Percentiles rank a stretch among this genome's conserved stretches.
phyloP scores from a whole-genome alignment of 306 rosid species.

The Fragaria iinumae region DNA sequence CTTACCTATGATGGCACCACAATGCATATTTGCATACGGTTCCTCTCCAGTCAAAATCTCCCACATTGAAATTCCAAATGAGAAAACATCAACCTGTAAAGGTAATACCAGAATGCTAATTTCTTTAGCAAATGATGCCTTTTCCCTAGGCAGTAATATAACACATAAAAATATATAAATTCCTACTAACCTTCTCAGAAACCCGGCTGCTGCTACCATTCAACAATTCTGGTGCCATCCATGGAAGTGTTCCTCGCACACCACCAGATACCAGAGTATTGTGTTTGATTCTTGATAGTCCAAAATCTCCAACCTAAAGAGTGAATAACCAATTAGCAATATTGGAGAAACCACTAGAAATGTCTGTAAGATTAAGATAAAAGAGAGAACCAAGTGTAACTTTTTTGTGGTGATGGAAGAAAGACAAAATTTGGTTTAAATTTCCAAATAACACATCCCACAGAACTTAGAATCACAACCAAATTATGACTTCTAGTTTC shows the following conservation, averaged over 20 bases:
- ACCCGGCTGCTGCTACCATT: slow-evolving; percentile 38
- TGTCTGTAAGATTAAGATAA: background rate
- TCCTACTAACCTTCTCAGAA: slow-evolving; percentile 36
- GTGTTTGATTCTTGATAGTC: slow-evolving; percentile 35
- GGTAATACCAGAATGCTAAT: background rate
- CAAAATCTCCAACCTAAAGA: slow-evolving; percentile 36
- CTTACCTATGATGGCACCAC: slow-evolving; percentile 42
- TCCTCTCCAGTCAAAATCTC: slow-evolving; percentile 41
- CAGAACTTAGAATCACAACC: background rate
- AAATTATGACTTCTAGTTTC: background rate
- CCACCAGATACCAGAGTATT: slow-evolving; percentile 40
- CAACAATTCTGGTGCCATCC: slow-evolving; percentile 38
- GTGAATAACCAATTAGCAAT: slow-evolving; percentile 1
- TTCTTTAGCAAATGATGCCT: background rate
- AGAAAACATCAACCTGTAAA: slow-evolving; percentile 36
- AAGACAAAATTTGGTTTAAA: background rate
- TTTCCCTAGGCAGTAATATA: background rate
- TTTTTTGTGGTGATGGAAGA: background rate
- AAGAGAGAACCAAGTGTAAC: background rate
- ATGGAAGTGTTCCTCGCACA: slow-evolving; percentile 38
- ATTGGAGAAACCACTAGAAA: background rate
- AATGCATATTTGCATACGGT: slow-evolving; percentile 37
- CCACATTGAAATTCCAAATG: slow-evolving; percentile 41
- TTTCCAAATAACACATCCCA: background rate
- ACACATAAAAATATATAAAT: background rate